Base-by-base conservation (phyloP, 495 filamentous ascomycete species). In the Penicillium samsonianum region DNA sequence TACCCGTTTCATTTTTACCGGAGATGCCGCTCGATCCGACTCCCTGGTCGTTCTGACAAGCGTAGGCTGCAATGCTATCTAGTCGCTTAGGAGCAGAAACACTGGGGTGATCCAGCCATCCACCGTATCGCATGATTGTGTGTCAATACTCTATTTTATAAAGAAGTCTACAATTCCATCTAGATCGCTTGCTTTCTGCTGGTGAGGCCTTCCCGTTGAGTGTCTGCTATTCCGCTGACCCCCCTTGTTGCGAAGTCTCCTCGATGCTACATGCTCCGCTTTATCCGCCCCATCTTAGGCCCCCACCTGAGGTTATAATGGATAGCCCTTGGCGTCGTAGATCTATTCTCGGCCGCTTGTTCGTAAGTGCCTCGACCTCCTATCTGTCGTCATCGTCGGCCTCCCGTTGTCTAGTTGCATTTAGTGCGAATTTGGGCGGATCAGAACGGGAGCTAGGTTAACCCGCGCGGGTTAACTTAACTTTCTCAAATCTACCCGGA, bases 1-100 rank as follows among this genome's bases (percentile, higher is more conserved):
- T 48, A 46, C 55, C 60, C 60, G 55, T 57, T 58, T 60, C 37
- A 58, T 58, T 62, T n/a, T 62, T 42, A 22, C 50, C 47, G 31
- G 51, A 62, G 50, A 62, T 55, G 50, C 38, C 42, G 59, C 48
- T 54, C 45, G n/a, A 55, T 53, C 51, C 50, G n/a, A 28, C 26
- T 0, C 22, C 25, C 0, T n/a, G 51, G 0, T 20, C n/a, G 40
- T 43, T 41, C 50, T 41, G 25, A 16, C 25, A 12, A 20, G 26
- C 37, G 17, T 31, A 6, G 50, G 22, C 38, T 41, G 17, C 23
- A 53, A 43, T 19, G 25, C 38, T 12, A 17, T 42, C 14, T 35
- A 54, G 44, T 50, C 37, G 16, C 23, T n/a, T 8, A 35, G 31
- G 16, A 41, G 43, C 8, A 23, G 44, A 37, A 30, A 2, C 25